phyloP scores from a whole-genome alignment of 1,284 basidiomycete genomes.

The Dichomitus squalens region DNA sequence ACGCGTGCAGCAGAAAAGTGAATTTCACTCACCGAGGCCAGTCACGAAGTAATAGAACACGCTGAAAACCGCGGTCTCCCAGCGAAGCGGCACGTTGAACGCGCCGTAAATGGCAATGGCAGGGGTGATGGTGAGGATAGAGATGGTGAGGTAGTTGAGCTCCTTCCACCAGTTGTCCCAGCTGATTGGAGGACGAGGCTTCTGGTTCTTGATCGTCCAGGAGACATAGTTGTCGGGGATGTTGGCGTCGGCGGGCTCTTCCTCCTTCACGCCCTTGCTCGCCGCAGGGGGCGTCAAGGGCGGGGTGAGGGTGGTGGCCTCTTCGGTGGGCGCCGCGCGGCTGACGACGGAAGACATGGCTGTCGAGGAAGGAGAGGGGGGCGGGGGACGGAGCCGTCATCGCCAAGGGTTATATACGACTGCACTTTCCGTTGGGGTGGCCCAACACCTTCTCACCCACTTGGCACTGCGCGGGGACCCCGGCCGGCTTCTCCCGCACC shows the following conservation, averaged over 20 bases:
- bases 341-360: conserved; percentile 32
- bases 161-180: conserved; percentile 70
- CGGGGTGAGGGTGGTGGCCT: conserved; percentile 29
- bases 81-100: conserved; percentile 57
- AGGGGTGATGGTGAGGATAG: conserved; percentile 74
- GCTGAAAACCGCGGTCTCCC: conserved; percentile 72
- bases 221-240: conserved; percentile 91
- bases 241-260: conserved; percentile 62
- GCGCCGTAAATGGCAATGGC: conserved; percentile 72
- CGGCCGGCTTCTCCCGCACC: conserved; percentile 16
- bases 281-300: conserved; percentile 28
- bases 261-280: conserved; percentile 32
- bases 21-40: conserved; percentile 64
- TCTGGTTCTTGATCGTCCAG: conserved; percentile 78
- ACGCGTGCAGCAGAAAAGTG: background rate
- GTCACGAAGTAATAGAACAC: conserved; percentile 86
- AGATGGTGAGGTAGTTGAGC: conserved; percentile 61
- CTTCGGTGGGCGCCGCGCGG: conserved; percentile 30
- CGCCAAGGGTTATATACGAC: conserved; percentile 24
- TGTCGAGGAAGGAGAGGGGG: conserved; percentile 19
- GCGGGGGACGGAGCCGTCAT: conserved; percentile 12
- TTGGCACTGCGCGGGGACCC: conserved; percentile 14
- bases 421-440: conserved; percentile 27
- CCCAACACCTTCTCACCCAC: conserved; percentile 11
- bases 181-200: conserved; percentile 76